Percentiles rank a stretch among this genome's conserved stretches.
Evolutionary conservation across 2,329 filamentous ascomycete species (phyloP).

Genomic region (Colletotrichum somersetense): DNA sequence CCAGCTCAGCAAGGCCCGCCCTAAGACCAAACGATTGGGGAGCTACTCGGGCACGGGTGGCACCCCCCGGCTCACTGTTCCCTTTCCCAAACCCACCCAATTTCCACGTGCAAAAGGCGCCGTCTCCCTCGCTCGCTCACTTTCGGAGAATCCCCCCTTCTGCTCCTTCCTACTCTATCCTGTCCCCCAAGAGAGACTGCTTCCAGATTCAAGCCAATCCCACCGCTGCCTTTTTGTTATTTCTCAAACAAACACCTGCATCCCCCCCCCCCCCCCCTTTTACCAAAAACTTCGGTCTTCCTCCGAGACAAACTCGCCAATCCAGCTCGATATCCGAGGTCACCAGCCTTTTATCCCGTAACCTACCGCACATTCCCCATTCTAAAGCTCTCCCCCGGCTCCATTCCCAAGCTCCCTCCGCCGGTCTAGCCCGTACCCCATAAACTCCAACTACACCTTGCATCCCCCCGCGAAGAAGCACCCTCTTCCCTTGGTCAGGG

Average conservation of each 20-base stretch:
- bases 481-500: constrained; percentile 98
- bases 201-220: constrained; percentile 29
- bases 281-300: constrained; percentile 29
- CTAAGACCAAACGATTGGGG: constrained; percentile 35
- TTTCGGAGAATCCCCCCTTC: constrained; percentile 10
- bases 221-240: constrained; percentile 9
- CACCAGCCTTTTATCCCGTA: constrained; percentile 38
- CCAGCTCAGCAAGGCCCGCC: constrained; percentile 32
- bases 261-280: background rate
- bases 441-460: constrained; percentile 40
- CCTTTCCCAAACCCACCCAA: constrained; percentile 35
- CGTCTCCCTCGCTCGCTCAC: constrained; percentile 35
- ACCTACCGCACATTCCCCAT: constrained; percentile 31
- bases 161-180: constrained; percentile 7
- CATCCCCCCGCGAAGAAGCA: constrained; percentile 80
- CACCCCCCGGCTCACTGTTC: constrained; percentile 33
- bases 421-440: constrained; percentile 31
- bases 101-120: constrained; percentile 41
- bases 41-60: constrained; percentile 11
- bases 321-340: constrained; percentile 41
- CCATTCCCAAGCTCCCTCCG: constrained; percentile 20
- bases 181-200: constrained; percentile 10
- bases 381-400: constrained; percentile 14
- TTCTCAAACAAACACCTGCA: constrained; percentile 3
- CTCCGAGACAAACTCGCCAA: constrained; percentile 35